Conservation (phyloP, 2,329 filamentous ascomycete species). For the Neopestalotiopsis rosae region DNA sequence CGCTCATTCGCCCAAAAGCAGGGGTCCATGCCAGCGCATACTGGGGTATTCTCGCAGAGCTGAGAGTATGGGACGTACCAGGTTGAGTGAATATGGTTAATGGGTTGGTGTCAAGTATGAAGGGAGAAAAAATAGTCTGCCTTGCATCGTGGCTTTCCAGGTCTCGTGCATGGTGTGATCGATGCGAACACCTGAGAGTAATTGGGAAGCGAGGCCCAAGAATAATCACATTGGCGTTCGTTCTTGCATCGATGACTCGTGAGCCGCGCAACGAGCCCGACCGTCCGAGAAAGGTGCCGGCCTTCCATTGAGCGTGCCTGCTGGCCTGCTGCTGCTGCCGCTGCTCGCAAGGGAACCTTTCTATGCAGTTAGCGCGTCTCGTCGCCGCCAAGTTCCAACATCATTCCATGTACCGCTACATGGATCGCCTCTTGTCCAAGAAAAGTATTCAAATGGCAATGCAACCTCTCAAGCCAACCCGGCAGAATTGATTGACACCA, state of each 20-base stretch:
- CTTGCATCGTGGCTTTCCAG: neutral
- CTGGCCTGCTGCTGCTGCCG: too few relatives aligned
- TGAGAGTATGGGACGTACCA: neutral
- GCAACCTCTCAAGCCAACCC: neutral
- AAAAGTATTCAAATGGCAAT: neutral
- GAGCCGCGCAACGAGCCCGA: slow-evolving; percentile 14
- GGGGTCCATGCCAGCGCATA: neutral
- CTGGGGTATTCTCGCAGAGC: neutral
- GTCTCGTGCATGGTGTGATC: neutral
- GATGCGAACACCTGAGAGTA: neutral
- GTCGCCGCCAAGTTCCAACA: neutral
- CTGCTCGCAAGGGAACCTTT: neutral
- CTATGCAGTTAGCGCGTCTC: neutral
- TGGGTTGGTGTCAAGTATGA: neutral
- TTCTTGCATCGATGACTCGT: neutral
- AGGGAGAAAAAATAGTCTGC: neutral
- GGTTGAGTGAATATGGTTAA: neutral
- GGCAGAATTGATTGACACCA: neutral
- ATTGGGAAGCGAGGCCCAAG: neutral
- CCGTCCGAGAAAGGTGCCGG: neutral
- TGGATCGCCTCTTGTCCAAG: neutral
- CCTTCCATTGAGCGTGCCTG: neutral
- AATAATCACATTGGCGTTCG: neutral
- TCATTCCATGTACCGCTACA: slow-evolving; percentile 4
- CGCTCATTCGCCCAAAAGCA: neutral